These are phyloP conservation scores for Antarctomyces pellizariae DNA, from an alignment of 495 filamentous ascomycete genomes.

Conservation along the genomic window DNA sequence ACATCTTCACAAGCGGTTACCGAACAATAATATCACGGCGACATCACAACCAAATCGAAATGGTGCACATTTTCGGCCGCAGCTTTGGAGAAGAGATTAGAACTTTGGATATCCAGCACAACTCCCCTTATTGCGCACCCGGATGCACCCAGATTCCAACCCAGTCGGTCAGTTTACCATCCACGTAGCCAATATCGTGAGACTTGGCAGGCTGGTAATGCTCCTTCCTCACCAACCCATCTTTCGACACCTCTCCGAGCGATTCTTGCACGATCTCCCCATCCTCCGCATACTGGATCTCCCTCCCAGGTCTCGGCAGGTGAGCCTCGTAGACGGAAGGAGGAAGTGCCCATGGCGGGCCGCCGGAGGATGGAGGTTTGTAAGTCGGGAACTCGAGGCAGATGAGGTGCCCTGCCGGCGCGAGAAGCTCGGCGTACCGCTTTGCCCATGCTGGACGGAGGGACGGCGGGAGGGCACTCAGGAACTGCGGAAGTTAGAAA, in stretches of 20 bases:
- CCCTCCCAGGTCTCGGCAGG: slow-evolving; percentile 37
- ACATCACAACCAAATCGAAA: background rate
- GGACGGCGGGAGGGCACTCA: slow-evolving; percentile 46
- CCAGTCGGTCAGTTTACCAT: slow-evolving; percentile 35
- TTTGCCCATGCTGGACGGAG: slow-evolving; percentile 47
- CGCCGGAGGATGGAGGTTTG: slow-evolving; percentile 34
- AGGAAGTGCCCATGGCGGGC: slow-evolving; percentile 46
- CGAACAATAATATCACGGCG: background rate
- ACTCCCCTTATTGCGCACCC: too few relatives aligned
- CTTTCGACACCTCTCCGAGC: slow-evolving; percentile 17
- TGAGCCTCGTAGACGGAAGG: slow-evolving; percentile 41
- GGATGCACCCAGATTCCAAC: slow-evolving; percentile 26
- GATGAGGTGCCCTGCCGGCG: slow-evolving; percentile 35
- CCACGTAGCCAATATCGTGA: slow-evolving; percentile 26
- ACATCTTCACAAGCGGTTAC: background rate
- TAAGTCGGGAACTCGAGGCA: slow-evolving; percentile 64
- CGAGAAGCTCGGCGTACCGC: slow-evolving; percentile 38
- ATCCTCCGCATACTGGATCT: slow-evolving; percentile 34
- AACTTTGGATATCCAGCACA: too few relatives aligned
- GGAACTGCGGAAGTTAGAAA: slow-evolving; percentile 28
- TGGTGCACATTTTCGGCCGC: slow-evolving; percentile 2
- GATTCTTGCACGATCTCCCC: slow-evolving; percentile 25
- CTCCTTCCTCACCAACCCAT: slow-evolving; percentile 31
- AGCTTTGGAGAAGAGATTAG: too few relatives aligned
- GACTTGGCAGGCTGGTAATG: slow-evolving; percentile 46